Conservation (phyloP, 352 stramenopile species). For the Globisporangium radiosum region DNA sequence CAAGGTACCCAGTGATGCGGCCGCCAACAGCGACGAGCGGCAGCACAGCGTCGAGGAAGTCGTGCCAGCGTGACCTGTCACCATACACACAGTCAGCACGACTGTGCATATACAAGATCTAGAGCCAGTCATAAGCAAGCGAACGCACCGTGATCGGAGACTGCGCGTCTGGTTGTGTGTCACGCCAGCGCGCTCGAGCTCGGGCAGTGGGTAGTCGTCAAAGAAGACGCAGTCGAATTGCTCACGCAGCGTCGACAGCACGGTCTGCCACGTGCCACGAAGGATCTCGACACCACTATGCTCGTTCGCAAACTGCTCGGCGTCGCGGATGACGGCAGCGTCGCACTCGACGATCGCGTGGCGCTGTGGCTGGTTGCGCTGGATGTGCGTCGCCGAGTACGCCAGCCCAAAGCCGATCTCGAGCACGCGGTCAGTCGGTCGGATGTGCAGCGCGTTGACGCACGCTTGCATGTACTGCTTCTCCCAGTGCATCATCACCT, state of each 20-base stretch:
- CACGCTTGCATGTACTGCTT: slow-evolving; percentile 72
- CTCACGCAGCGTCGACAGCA: slow-evolving; percentile 32
- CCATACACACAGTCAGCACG: not conserved
- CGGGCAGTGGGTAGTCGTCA: slow-evolving; percentile 70
- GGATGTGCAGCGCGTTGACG: slow-evolving; percentile 55
- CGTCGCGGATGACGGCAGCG: slow-evolving; percentile 34
- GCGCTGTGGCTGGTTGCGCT: slow-evolving; percentile 34
- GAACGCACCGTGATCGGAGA: slow-evolving; percentile 7
- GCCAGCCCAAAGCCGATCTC: slow-evolving; percentile 86
- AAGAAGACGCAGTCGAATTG: slow-evolving; percentile 80
- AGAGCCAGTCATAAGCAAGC: not conserved
- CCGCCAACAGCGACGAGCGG: slow-evolving; percentile 39
- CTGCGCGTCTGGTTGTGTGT: slow-evolving; percentile 13
- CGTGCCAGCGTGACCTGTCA: slow-evolving; percentile 53
- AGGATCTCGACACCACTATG: slow-evolving; percentile 37
- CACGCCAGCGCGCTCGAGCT: slow-evolving; percentile 24
- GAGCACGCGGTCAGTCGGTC: slow-evolving; percentile 43
- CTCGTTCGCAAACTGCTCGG: slow-evolving; percentile 36
- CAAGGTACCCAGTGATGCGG: slow-evolving; percentile 62
- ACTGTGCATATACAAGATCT: not conserved
- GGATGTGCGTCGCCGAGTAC: slow-evolving; percentile 72
- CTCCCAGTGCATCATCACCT: slow-evolving; percentile 90
- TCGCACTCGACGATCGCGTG: slow-evolving; percentile 85
- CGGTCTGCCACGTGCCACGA: slow-evolving; percentile 61
- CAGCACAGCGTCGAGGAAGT: slow-evolving; percentile 55